Percentiles rank a stretch among this genome's conserved stretches.
phyloP scores from a whole-genome alignment of 2,329 filamentous ascomycete genomes.

The Pseudogymnoascus sp. region DNA sequence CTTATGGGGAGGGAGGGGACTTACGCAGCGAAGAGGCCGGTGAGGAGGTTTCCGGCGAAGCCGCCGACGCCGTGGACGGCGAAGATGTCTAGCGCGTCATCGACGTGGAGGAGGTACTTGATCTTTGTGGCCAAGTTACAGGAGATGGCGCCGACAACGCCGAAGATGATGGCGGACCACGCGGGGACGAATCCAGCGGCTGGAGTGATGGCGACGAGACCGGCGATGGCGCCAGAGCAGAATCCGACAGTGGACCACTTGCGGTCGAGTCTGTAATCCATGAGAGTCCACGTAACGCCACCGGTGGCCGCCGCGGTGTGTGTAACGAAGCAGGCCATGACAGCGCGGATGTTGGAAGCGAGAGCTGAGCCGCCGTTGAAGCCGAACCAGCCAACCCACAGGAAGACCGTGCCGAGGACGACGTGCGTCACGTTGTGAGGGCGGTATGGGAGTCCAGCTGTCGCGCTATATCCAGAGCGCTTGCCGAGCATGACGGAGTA shows the following conservation, averaged over 20 bases:
- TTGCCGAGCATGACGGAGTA: conserved; percentile 88
- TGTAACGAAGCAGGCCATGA: conserved; percentile 82
- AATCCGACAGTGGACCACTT: conserved; percentile 94
- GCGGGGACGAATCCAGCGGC: conserved; percentile 77
- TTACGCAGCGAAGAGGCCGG: conserved; percentile 69
- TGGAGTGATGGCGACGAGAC: conserved; percentile 81
- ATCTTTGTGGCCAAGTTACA: conserved; percentile 90
- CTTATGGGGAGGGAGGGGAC: neutral
- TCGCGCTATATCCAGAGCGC: conserved; percentile 59
- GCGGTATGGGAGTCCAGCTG: conserved; percentile 82
- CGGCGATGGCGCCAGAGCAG: conserved; percentile 83
- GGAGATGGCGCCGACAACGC: conserved; percentile 65
- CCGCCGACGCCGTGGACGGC: conserved; percentile 75
- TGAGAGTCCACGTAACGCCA: conserved; percentile 80
- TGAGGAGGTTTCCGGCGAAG: conserved; percentile 70
- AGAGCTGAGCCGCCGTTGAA: conserved; percentile 87
- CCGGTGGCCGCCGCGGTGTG: conserved; percentile 79
- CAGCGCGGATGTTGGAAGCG: conserved; percentile 71
- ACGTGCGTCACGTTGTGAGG: conserved; percentile 92
- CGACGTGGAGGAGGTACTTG: conserved; percentile 73
- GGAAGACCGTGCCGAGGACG: conserved; percentile 84
- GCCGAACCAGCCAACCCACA: conserved; percentile 94
- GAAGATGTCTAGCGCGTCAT: conserved; percentile 85
- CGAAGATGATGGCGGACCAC: conserved; percentile 77
- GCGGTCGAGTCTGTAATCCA: conserved; percentile 81